phyloP scores from a whole-genome alignment of 345 rosid genomes.

The Euclidium syriacum region DNA sequence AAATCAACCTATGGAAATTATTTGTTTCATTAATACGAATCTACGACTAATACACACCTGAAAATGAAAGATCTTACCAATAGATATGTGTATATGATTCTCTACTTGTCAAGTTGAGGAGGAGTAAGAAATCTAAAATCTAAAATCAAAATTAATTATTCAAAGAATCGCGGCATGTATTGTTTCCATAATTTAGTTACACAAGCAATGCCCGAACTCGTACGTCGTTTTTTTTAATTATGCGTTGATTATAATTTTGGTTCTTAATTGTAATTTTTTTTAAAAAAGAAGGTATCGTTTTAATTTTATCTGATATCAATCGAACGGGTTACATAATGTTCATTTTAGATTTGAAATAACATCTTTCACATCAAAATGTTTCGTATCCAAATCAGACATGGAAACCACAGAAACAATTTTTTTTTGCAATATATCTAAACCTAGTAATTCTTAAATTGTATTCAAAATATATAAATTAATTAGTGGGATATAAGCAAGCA shows the following conservation, averaged over 20 bases:
- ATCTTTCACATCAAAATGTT: constrained; percentile 16
- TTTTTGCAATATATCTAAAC: neutral
- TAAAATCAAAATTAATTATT: neutral
- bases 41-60: neutral
- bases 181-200: neutral
- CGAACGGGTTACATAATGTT: neutral
- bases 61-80: neutral
- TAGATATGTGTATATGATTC: neutral
- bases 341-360: constrained; percentile 4
- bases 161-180: neutral
- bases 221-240: neutral
- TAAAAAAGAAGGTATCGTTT: too few relatives aligned
- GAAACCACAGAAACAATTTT: neutral
- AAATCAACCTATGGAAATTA: neutral
- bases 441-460: neutral
- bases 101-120: constrained; percentile 1
- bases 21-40: neutral
- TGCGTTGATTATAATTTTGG: neutral
- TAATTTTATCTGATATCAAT: neutral
- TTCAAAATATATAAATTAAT: constrained; percentile 1
- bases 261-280: too few relatives aligned
- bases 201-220: neutral
- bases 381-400: constrained; percentile 22
- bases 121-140: neutral
- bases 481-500: constrained; percentile 22